Conservation (phyloP, 2,329 filamentous ascomycete species). For the Pyricularia pennisetigena region DNA sequence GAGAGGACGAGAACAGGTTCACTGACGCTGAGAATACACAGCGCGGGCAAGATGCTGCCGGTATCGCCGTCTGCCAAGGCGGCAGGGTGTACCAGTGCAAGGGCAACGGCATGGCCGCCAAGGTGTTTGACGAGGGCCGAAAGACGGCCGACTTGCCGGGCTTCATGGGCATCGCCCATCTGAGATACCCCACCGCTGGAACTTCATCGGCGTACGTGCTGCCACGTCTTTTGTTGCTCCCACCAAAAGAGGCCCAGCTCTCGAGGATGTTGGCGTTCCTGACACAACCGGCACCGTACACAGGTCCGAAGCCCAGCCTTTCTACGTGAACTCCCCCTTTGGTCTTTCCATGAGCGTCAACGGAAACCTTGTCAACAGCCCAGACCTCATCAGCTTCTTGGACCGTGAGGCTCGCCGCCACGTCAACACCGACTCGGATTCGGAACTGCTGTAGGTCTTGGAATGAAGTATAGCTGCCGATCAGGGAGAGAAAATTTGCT, state of each 20-base stretch:
- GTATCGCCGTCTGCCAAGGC: conserved; percentile 62
- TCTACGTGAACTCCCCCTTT: conserved; percentile 83
- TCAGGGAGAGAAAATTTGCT: conserved; percentile 4
- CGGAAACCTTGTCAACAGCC: conserved; percentile 50
- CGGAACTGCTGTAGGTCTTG: conserved; percentile 53
- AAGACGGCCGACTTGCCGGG: conserved; percentile 67
- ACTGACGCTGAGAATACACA: not conserved
- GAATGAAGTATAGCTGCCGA: conserved; percentile 5
- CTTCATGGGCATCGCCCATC: conserved; percentile 71
- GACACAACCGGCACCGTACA: conserved; percentile 29
- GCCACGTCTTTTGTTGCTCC: conserved; percentile 4
- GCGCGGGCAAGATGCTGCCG: conserved; percentile 79
- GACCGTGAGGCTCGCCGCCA: conserved; percentile 53
- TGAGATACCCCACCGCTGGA: conserved; percentile 84
- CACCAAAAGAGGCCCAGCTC: conserved; percentile 20
- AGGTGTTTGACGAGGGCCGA: conserved; percentile 74
- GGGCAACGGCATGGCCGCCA: conserved; percentile 77
- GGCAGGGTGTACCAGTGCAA: conserved; percentile 85
- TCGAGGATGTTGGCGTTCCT: not conserved
- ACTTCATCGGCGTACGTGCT: conserved; percentile 41
- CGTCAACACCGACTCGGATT: conserved; percentile 85
- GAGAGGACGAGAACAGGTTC: not conserved
- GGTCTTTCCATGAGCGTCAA: conserved; percentile 41
- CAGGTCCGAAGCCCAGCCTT: conserved; percentile 73
- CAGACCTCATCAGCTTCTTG: conserved; percentile 10